Evolutionary conservation across 1,139 yeast species (phyloP), one percentile per base, ranked within the genome.

Genomic region (Blastobotrys apis): DNA sequence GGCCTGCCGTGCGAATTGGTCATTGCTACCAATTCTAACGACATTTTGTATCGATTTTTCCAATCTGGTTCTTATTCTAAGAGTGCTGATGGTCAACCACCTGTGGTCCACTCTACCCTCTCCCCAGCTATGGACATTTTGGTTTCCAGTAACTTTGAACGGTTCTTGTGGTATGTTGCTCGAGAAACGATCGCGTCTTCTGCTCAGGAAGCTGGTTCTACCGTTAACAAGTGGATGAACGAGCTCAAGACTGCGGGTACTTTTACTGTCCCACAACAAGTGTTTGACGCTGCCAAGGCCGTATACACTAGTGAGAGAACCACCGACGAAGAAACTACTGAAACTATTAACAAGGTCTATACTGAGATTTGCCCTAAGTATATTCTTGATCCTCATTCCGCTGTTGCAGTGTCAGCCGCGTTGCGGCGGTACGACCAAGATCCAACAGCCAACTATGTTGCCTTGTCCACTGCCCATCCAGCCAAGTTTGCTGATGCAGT

Each of bases 81-180:
- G 53, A 54, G 59, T 22, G 53, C 52, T 27, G 74, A 69, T 34
- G 71, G 68, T 33, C 59, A 60, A 27, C 73, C 75, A 29, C 75
- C 74, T 37, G 81, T 78, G 43, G 98, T 90, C 34, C 85, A 84
- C 63, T 87, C 94, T 20, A 90, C 98, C 15, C 72, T 81, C 56
- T 86, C 97, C 1, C 99, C 99, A 52, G 99, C 99, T 29, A 92
- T 92, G 99, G 99, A 92, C 65, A 92, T 92, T 57, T 77, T 87
- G 56, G 87, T 92, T 48, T 88, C 97, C 10, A 85, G 95, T 26
- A 92, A 92, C 67, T 92, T 92, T 62, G 99, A 92, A 72, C 83
- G 99, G 66, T 79, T 90, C 62, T 74, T 92, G 54, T 92, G 98
- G 98, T 88, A 86, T 62, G 77, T 88, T 61, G 85, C 90, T 21